phyloP scores from a whole-genome alignment of 2,329 filamentous ascomycete species.

The Hawksworthiomyces lignivorus region DNA sequence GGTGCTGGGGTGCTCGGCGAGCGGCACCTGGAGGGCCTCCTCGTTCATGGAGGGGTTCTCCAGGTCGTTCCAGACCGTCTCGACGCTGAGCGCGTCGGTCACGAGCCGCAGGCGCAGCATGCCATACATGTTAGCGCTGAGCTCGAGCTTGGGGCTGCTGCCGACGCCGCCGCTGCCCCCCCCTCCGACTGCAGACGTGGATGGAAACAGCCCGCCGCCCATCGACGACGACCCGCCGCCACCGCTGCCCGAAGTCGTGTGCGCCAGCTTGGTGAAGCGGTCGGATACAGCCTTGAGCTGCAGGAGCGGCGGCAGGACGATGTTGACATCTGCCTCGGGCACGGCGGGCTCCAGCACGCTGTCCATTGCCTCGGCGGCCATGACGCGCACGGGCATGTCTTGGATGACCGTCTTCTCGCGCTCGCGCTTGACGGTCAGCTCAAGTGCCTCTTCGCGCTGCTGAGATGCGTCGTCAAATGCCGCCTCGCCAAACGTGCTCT shows the following conservation, averaged over 20 bases:
- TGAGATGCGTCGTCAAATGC: conserved; percentile 24
- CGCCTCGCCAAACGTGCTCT: conserved; percentile 33
- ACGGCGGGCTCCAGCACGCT: conserved; percentile 89
- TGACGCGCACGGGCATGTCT: conserved; percentile 88
- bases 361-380: conserved; percentile 76
- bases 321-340: conserved; percentile 88
- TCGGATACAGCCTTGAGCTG: conserved; percentile 93
- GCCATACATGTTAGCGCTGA: conserved; percentile 93
- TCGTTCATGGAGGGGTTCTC: conserved; percentile 85
- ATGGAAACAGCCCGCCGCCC: conserved; percentile 18
- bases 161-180: conserved; percentile 3
- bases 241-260: conserved; percentile 29
- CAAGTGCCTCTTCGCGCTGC: conserved; percentile 34
- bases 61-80: conserved; percentile 76
- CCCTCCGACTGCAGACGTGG: conserved; percentile 11
- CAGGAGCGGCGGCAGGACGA: conserved; percentile 76
- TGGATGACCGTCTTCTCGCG: conserved; percentile 91
- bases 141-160: conserved; percentile 60
- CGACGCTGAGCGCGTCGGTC: conserved; percentile 78
- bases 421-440: conserved; percentile 55
- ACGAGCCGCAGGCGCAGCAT: conserved; percentile 69
- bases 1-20: conserved; percentile 76
- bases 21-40: conserved; percentile 58
- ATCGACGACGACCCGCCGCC: conserved; percentile 16
- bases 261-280: conserved; percentile 81